phyloP scores from a whole-genome alignment of 1,284 basidiomycete species.

The Serendipita sp. region DNA sequence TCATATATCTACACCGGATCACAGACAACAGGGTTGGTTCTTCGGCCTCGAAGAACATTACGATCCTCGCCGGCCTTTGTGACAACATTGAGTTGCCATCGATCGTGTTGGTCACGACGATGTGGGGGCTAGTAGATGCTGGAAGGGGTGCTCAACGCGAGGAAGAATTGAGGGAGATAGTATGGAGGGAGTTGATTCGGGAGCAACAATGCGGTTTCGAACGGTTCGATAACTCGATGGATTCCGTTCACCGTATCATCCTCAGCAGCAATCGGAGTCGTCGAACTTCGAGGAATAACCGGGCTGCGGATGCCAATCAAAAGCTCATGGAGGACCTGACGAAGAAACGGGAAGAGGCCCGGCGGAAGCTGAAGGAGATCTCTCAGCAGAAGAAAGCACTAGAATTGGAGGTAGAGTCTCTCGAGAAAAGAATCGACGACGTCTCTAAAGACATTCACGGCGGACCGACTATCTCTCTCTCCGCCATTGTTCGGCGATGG shows the following conservation, averaged over 20 bases:
- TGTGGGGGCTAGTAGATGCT: slow-evolving; percentile 17
- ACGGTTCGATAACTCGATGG: slow-evolving; percentile 13
- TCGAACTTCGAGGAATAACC: slow-evolving; percentile 13
- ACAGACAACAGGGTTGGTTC: slow-evolving; percentile 17
- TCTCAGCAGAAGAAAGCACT: too few species aligned
- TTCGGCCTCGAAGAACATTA: slow-evolving; percentile 16
- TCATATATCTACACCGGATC: slow-evolving; percentile 23
- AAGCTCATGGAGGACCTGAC: background rate
- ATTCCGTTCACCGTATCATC: slow-evolving; percentile 15
- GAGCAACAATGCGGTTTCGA: slow-evolving; percentile 12
- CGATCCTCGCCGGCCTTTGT: slow-evolving; percentile 21
- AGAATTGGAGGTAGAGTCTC: too few species aligned
- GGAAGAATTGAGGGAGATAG: slow-evolving; percentile 16
- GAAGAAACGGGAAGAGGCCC: background rate
- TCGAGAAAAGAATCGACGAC: too few species aligned
- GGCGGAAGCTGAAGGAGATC: background rate
- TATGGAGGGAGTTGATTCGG: slow-evolving; percentile 16
- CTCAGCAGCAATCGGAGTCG: background rate
- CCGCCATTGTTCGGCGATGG: too few species aligned
- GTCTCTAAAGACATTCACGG: too few species aligned
- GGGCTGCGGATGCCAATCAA: slow-evolving; percentile 19
- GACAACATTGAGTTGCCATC: slow-evolving; percentile 13
- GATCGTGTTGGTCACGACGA: slow-evolving; percentile 22
- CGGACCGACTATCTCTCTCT: too few species aligned
- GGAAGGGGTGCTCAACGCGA: slow-evolving; percentile 17